Evolutionary conservation across 768 basidiomycete species (phyloP).

Genomic region (Tulasnella sp.): DNA sequence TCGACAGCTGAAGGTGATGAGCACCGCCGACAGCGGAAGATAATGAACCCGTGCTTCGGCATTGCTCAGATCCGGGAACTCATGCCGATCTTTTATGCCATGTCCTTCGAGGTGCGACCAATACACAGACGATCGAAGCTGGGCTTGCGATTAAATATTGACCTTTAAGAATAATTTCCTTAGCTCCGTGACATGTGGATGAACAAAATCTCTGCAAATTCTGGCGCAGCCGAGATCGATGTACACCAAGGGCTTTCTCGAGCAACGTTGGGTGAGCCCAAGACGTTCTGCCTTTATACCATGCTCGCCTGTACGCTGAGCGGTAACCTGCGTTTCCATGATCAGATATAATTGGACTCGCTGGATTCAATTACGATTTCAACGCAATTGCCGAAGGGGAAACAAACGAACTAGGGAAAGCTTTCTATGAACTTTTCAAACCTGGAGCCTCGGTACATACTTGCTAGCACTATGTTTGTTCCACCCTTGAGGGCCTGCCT

Average conservation of each 20-base stretch:
- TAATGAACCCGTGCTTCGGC: conserved; percentile 53
- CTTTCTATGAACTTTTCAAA: conserved; percentile 25
- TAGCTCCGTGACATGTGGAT: conserved; percentile 13
- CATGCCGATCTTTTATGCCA: conserved; percentile 47
- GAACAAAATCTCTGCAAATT: neutral
- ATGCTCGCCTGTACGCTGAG: too few species aligned
- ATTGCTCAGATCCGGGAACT: conserved; percentile 46
- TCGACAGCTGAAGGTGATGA: conserved; percentile 6
- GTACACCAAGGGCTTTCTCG: conserved; percentile 5
- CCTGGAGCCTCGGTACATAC: neutral
- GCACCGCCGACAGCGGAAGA: conserved; percentile 7
- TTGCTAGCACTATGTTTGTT: too few species aligned
- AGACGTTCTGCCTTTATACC: too few species aligned
- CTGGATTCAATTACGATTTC: conserved; percentile 31
- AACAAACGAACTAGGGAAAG: conserved; percentile 27
- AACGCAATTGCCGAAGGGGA: conserved; percentile 25
- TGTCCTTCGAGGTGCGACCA: conserved; percentile 38
- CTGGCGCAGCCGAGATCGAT: neutral
- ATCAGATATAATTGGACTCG: conserved; percentile 23
- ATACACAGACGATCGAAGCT: neutral
- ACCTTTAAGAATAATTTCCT: too few species aligned
- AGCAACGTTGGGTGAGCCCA: conserved; percentile 16
- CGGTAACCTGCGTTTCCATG: too few species aligned
- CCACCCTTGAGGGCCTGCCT: too few species aligned
- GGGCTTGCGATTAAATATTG: neutral